Evolutionary conservation across 2,329 filamentous ascomycete species (phyloP), one percentile per base, ranked within the genome.

Genomic region (Corniculantispora saksenae): DNA sequence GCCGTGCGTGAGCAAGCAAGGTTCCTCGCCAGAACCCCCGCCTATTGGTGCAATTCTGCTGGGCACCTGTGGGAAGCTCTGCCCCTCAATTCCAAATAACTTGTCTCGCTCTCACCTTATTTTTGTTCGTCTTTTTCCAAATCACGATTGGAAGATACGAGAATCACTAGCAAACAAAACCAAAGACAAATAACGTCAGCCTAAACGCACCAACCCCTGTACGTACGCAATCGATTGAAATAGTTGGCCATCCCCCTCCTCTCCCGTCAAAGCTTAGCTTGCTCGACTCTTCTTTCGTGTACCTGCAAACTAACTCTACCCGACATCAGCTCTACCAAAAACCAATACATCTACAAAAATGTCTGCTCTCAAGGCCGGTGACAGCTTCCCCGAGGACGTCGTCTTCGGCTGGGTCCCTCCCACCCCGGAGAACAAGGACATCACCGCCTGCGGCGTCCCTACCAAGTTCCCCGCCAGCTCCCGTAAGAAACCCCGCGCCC

Each of bases 341-440:
- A 61, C 47, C 25, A 48, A 45, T 19, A 50, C 51, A 35, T 53
- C 47, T 50, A 65, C 63, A 65, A 79, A 67, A 66, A 85, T 86
- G 84, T 73, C 89, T 81, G 85, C 85, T 78, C 86, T 95, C 79
- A 89, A 94, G 78, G 85, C 86, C 76, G 94, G 94, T 75, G 92
- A 97, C 78, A 82, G 83, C 77, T 94, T 98, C 85, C 94, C 94
- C 71, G 82, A 88, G 71, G 90, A 86, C 72, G 89, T 97, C 67
- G 83, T 84, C 78, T 97, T 97, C 84, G 90, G 88, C 73, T 95
- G 94, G 85, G 86, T 95, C 70, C 90, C 92, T 67, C 92, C 92
- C 78, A 85, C 88, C 17, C 81, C 85, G 65, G 91, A 94, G 72
- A 85, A 82, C 59, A 81, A 85, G 69, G 84, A 86, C 70, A 86